Evolutionary conservation across 306 rosid species (phyloP).

Genomic region (Clitoria ternatea): DNA sequence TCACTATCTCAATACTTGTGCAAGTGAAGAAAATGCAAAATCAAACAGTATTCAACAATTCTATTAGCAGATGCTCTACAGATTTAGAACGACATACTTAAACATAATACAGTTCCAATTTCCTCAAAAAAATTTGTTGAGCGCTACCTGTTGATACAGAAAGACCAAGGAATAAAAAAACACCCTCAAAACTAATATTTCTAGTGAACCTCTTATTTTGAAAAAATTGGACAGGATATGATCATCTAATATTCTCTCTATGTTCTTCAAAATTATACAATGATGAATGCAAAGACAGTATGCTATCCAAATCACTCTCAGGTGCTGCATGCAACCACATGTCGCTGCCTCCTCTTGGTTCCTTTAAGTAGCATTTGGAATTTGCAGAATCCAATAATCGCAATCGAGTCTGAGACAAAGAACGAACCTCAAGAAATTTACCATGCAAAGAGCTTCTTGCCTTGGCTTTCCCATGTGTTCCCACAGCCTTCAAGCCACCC

Average conservation of each 20-base stretch:
- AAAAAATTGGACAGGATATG: background rate
- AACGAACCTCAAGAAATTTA: slow-evolving; percentile 23
- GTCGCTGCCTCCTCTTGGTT: background rate
- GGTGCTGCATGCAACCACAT: slow-evolving; percentile 58
- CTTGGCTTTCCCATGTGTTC: slow-evolving; percentile 32
- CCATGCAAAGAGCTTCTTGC: slow-evolving; percentile 32
- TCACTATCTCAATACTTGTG: background rate
- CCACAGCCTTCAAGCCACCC: slow-evolving; percentile 44
- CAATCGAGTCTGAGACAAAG: slow-evolving; percentile 26
- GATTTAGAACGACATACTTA: background rate
- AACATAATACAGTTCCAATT: slow-evolving; percentile 3
- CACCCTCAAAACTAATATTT: slow-evolving; percentile 16
- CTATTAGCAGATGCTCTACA: background rate
- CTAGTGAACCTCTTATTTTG: background rate
- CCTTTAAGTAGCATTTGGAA: slow-evolving; percentile 27
- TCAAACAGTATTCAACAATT: slow-evolving; percentile 1
- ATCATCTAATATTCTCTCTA: slow-evolving; percentile 23
- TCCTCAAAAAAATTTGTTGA: background rate
- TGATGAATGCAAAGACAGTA: slow-evolving; percentile 73
- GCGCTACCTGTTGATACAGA: slow-evolving; percentile 1
- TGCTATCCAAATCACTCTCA: slow-evolving; percentile 40
- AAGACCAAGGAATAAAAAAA: background rate
- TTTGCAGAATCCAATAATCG: slow-evolving; percentile 18
- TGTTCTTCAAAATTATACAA: slow-evolving; percentile 36
- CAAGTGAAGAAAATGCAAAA: background rate